Percentiles rank a stretch among this genome's conserved stretches.
Conservation (phyloP, 176 grass and related monocot genomes). For the Hyparrhenia diplandra region DNA sequence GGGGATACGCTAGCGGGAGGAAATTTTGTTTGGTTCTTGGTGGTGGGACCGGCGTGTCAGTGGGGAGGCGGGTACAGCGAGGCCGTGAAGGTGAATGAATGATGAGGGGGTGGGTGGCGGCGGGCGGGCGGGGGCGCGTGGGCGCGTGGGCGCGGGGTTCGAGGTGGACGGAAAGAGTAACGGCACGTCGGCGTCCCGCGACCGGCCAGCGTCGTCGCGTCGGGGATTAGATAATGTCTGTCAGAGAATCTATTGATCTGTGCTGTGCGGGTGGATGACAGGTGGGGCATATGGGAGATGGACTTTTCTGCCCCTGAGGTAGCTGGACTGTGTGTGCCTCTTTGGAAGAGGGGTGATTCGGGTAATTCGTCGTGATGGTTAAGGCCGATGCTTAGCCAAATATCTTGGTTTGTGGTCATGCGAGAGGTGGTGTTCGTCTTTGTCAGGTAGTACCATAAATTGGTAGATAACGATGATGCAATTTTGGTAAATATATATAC, state of each 20-base stretch:
- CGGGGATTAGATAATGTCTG: slow-evolving; percentile 29
- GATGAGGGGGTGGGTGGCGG: neutral
- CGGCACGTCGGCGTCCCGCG: neutral
- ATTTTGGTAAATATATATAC: neutral
- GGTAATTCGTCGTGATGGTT: neutral
- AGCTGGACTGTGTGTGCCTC: rapidly evolving
- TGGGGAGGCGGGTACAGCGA: rapidly evolving
- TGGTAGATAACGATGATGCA: neutral
- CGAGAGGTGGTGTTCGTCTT: neutral
- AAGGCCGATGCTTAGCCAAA: neutral
- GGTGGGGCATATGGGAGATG: neutral
- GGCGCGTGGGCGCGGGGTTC: slow-evolving; percentile 9
- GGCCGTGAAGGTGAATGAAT: neutral
- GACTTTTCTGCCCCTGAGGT: neutral
- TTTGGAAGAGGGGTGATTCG: neutral
- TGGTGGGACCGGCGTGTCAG: neutral
- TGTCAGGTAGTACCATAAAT: neutral
- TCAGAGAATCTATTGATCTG: neutral
- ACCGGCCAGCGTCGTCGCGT: slow-evolving; percentile 23
- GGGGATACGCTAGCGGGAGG: too few species aligned
- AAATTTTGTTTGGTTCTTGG: neutral
- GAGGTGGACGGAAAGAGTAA: neutral
- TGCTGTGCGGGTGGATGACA: neutral
- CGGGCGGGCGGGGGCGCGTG: neutral
- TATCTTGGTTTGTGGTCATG: neutral